These are phyloP conservation scores for Parsonsia alboflavescens DNA, from an alignment of 257 asterid genomes.

Conservation along the genomic window DNA sequence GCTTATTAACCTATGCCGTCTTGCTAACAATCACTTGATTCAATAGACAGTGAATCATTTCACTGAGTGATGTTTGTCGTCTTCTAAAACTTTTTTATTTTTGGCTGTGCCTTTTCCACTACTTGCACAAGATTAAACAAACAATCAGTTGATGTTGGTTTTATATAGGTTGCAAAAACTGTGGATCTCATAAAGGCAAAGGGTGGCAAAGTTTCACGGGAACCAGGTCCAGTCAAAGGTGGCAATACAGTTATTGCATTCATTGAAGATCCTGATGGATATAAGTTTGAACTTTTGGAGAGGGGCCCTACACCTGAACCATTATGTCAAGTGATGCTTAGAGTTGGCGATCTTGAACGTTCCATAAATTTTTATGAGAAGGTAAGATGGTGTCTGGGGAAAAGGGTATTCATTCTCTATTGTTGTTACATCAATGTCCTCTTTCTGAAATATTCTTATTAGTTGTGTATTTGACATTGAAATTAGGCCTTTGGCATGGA, in stretches of 20 bases:
- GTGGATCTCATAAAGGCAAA: conserved; percentile 90
- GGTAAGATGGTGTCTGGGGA: conserved; percentile 32
- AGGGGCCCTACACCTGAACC: conserved; percentile 98
- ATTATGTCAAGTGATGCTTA: conserved; percentile 94
- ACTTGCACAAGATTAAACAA: not conserved
- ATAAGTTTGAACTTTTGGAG: conserved; percentile 93
- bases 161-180: conserved; percentile 67
- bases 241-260: conserved; percentile 94
- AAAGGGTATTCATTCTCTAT: not conserved
- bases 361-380: conserved; percentile 83
- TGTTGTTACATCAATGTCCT: not conserved
- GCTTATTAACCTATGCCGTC: not conserved
- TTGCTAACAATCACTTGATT: not conserved
- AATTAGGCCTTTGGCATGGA: conserved; percentile 91
- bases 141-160: conserved; percentile 6
- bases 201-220: conserved; percentile 95
- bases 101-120: not conserved
- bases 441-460: not conserved
- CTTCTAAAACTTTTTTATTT: not conserved
- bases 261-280: conserved; percentile 97
- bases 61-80: not conserved
- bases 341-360: conserved; percentile 96
- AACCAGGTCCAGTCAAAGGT: conserved; percentile 98
- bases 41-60: not conserved
- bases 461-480: not conserved